These are phyloP conservation scores for Zychaea mexicana DNA, from an alignment of 371 early-diverging fungal species.

Conservation along the genomic window DNA sequence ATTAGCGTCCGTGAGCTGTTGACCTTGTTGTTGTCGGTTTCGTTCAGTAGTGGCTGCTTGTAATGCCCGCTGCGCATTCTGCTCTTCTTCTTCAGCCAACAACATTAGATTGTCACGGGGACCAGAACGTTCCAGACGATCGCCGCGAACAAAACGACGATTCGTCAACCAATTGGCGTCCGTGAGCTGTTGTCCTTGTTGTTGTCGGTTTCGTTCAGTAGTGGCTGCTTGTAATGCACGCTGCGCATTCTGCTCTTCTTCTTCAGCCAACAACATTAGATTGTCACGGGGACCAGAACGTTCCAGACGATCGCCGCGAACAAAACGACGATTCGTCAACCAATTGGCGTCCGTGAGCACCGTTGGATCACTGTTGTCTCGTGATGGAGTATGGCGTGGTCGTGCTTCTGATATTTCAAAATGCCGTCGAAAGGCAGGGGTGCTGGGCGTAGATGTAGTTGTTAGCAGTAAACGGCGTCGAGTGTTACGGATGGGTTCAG, in stretches of 20 bases:
- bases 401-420: background rate
- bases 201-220: background rate
- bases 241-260: background rate
- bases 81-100: background rate
- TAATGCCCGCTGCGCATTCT: background rate
- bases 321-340: background rate
- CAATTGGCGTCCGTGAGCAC: background rate
- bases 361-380: background rate
- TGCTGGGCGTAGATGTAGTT: background rate
- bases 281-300: background rate
- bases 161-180: background rate
- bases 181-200: background rate
- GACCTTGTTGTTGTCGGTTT: no score
- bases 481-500: background rate
- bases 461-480: background rate
- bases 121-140: background rate
- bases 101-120: background rate
- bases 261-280: background rate
- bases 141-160: background rate
- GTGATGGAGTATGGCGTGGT: background rate
- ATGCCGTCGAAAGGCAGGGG: background rate
- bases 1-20: background rate
- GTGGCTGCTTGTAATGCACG: background rate
- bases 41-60: no score
- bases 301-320: background rate